Evolutionary conservation across 352 stramenopile genomes (phyloP).

Genomic region (Phytophthora megakarya): DNA sequence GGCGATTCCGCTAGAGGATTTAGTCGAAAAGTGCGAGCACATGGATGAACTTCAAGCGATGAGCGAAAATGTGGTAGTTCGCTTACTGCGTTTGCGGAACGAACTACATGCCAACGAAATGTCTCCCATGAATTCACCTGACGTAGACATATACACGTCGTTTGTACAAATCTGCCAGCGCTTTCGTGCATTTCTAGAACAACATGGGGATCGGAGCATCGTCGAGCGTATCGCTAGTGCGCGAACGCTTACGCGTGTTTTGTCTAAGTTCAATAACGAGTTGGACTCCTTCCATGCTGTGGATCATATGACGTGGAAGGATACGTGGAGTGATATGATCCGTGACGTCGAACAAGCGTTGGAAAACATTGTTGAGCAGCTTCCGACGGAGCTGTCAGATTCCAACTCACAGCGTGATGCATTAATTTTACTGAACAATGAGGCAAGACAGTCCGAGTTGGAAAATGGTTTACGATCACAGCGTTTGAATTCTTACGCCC

Average conservation of each 20-base stretch:
- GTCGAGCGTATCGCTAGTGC: neutral
- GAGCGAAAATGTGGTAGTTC: neutral
- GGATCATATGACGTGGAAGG: neutral
- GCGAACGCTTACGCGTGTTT: neutral
- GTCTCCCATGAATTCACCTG: neutral
- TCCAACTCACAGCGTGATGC: neutral
- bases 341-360: neutral
- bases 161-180: neutral
- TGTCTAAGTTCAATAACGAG: neutral
- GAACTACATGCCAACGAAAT: neutral
- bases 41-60: neutral
- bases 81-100: neutral
- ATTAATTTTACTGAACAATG: neutral
- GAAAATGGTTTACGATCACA: neutral
- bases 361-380: neutral
- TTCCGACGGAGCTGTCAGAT: neutral
- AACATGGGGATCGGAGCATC: neutral
- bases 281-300: neutral
- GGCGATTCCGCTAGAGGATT: neutral
- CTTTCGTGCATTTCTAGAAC: neutral
- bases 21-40: slow-evolving; percentile 1
- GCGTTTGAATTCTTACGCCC: no score
- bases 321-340: neutral
- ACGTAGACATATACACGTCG: neutral
- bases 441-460: neutral